Percentiles rank a stretch among this genome's conserved stretches.
These are phyloP conservation scores for Syzygium aromaticum DNA, from an alignment of 345 rosid species.

Conservation along the genomic window DNA sequence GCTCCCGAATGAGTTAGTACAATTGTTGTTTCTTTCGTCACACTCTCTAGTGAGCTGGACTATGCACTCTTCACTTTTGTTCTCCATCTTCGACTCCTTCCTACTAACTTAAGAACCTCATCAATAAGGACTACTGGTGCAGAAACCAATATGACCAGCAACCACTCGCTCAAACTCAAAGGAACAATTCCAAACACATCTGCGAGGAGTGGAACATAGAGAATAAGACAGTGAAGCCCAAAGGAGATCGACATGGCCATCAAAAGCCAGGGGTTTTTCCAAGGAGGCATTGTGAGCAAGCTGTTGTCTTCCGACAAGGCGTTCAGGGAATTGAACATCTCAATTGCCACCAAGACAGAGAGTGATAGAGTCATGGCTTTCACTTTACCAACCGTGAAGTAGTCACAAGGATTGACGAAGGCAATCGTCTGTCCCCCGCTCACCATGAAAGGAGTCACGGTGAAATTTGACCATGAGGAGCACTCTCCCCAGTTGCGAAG, in stretches of 20 bases:
- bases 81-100: constrained; percentile 32
- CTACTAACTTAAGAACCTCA: constrained; percentile 62
- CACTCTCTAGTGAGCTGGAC: background rate
- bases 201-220: constrained; percentile 77
- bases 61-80: constrained; percentile 36
- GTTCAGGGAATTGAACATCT: constrained; percentile 87
- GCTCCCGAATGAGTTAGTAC: background rate
- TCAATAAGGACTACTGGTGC: constrained; percentile 79
- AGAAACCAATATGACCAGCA: constrained; percentile 63
- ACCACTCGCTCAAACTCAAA: constrained; percentile 66
- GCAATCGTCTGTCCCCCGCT: constrained; percentile 40
- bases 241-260: constrained; percentile 82
- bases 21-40: background rate
- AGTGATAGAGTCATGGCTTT: constrained; percentile 86
- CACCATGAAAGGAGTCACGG: constrained; percentile 44
- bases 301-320: constrained; percentile 88
- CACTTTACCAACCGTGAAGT: constrained; percentile 74
- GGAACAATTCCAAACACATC: constrained; percentile 74
- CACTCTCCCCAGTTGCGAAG: constrained; percentile 79
- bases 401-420: constrained; percentile 73
- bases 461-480: constrained; percentile 75
- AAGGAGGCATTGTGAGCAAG: constrained; percentile 73
- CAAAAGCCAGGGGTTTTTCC: constrained; percentile 91
- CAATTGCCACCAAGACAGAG: constrained; percentile 81
- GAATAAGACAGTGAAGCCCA: constrained; percentile 74